Conservation (phyloP, 148 eudicot species). For the Mesembryanthemum crystallinum region DNA sequence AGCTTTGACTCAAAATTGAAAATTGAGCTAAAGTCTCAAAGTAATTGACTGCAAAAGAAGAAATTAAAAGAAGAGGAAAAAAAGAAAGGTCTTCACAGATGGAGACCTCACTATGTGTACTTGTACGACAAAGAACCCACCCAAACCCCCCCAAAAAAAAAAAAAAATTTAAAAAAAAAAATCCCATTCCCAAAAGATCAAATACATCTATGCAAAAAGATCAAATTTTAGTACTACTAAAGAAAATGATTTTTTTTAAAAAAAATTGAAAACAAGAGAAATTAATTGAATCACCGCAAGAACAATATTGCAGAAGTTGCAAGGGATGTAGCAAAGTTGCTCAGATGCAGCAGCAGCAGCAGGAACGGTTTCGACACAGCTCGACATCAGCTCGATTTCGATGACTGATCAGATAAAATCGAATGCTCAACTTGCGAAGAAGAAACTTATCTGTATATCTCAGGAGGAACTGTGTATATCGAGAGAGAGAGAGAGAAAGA, state of each 20-base stretch:
- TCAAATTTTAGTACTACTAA: too few species aligned
- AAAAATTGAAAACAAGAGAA: too few species aligned
- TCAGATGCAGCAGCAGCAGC: conserved; percentile 38
- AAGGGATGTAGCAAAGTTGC: conserved; percentile 90
- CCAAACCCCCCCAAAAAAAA: conserved; percentile 1
- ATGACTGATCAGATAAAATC: neutral
- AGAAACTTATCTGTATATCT: neutral
- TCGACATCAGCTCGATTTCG: conserved; percentile 29
- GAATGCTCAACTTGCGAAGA: conserved; percentile 30
- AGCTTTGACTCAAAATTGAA: neutral
- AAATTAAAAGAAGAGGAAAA: conserved; percentile 26
- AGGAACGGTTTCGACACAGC: conserved; percentile 34
- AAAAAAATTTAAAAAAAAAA: too few species aligned
- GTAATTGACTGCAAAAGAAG: conserved; percentile 41
- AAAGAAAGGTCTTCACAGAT: conserved; percentile 35
- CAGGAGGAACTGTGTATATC: neutral
- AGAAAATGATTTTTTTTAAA: too few species aligned
- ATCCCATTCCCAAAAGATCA: too few species aligned
- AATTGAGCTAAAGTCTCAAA: conserved; percentile 10
- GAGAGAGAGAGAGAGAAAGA: neutral
- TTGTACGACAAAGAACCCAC: conserved; percentile 17
- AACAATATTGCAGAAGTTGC: conserved; percentile 78
- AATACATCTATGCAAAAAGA: too few species aligned
- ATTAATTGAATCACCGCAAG: conserved; percentile 55
- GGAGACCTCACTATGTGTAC: conserved; percentile 38